Evolutionary conservation across 2,329 filamentous ascomycete species (phyloP).

Genomic region (Microdochium trichocladiopsis): DNA sequence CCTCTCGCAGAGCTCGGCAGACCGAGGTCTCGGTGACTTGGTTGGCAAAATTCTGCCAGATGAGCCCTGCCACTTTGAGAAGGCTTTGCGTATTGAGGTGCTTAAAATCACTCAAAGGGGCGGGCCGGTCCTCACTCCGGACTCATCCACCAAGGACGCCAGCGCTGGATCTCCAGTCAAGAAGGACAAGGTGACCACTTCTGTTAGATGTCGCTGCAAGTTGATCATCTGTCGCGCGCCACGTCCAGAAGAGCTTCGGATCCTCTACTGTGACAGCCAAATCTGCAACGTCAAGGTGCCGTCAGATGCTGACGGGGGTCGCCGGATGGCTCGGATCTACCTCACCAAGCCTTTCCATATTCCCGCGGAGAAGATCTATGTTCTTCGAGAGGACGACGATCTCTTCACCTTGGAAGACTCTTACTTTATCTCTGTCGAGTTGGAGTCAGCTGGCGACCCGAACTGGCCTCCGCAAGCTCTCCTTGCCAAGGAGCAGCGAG

Average conservation of each 20-base stretch:
- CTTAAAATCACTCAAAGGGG: slow-evolving; percentile 45
- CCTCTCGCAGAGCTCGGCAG: not conserved
- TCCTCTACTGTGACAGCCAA: slow-evolving; percentile 47
- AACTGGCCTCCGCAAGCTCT: slow-evolving; percentile 46
- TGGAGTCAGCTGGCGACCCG: slow-evolving; percentile 40
- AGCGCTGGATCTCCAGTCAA: slow-evolving; percentile 25
- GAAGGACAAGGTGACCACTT: slow-evolving; percentile 15
- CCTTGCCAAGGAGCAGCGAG: slow-evolving; percentile 15
- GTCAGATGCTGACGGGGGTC: slow-evolving; percentile 37
- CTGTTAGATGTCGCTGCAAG: slow-evolving; percentile 33
- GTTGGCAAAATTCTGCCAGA: slow-evolving; percentile 23
- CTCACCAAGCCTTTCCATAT: slow-evolving; percentile 42
- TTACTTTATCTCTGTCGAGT: slow-evolving; percentile 43
- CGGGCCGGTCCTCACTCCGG: slow-evolving; percentile 27
- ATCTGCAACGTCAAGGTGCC: slow-evolving; percentile 44
- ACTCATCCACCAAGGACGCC: slow-evolving; percentile 20
- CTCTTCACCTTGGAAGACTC: slow-evolving; percentile 39
- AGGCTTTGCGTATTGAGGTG: slow-evolving; percentile 43
- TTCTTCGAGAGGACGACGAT: slow-evolving; percentile 38
- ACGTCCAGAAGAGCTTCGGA: slow-evolving; percentile 19
- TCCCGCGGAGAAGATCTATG: slow-evolving; percentile 41
- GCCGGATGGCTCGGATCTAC: slow-evolving; percentile 39
- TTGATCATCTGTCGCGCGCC: slow-evolving; percentile 29
- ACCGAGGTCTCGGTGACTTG: slow-evolving; percentile 22
- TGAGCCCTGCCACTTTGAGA: slow-evolving; percentile 20